Base-by-base conservation (phyloP, 1,284 basidiomycete genomes). In the Cryptococcus sp. region DNA sequence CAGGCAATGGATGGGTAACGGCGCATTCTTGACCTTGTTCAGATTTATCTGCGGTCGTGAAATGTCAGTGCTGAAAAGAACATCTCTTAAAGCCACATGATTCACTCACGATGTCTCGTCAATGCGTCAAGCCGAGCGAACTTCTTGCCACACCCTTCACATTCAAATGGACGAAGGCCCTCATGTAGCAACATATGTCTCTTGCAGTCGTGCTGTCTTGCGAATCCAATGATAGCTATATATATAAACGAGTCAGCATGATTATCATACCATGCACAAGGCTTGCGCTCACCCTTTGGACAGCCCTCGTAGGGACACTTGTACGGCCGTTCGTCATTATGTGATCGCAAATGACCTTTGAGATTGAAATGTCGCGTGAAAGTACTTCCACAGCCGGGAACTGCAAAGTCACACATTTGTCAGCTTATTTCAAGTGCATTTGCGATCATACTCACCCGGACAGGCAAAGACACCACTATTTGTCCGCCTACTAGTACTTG, bases 151-250 rank as follows among this genome's bases (percentile, higher is more conserved):
- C 93, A 97, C 3, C 91, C 90, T 66, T 88, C 87, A 70, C 93
- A 97, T 52, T 89, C 83, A 76, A 96, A 94, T 34, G 87, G 85
- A 69, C 90, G 85, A 75, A 92, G 86, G 40, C 89, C 86, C 47
- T 88, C 86, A 73, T 97, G 93, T 20, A 95, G 81, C 10, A 89
- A 87, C 79, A 92, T 89, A 75, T 93, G 92, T 65, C 81, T 90
- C 86, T 95, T 95, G 87, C 93, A 95, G 76, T 97, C 93, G 77
- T 96, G 93, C 75, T 93, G 91, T 47, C 93, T 85, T 38, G 93
- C 93, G 73, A 96, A 96, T 23, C 91, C 76, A 5, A 75, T 64
- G 15, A 66, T 66, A 11, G 73, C 66, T 67, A 49, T 43, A 29
- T 37, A 16, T 16, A 5, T 16, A 22, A 16, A 29, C 23, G n/a